Base-by-base conservation (phyloP, 192 early-diverging fungal genomes). In the Coemansia sp. region DNA sequence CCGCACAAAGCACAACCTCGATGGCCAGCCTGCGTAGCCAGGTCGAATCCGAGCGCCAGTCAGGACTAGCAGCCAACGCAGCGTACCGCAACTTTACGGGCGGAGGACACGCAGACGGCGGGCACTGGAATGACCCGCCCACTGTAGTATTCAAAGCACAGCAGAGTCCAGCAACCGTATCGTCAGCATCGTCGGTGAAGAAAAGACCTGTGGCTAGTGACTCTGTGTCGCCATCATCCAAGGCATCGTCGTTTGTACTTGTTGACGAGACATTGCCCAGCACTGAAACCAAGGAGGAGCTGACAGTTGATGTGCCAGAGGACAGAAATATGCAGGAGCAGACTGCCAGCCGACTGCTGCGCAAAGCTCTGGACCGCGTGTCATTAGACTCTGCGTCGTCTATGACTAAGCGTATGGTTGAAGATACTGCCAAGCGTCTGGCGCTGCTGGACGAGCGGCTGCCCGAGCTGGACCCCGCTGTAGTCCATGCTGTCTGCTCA, bases 71-170 rank as follows among this genome's bases (percentile, higher is more conserved):
- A 1, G 32, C 45, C n/a, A 48, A 17, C 45, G 70, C 74, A 4
- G 64, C 70, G 68, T 85, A 85, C 72, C 67, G 48, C 15, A 78
- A 85, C 63, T 85, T 85, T 64, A 67, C 75, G 1, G 69, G 75
- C 25, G 62, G 60, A 14, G 75, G 79, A 0, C 73, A 81, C n/a
- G 75, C 78, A 4, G 84, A 74, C 21, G 58, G 55, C 42, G 84
- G 84, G 12, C 84, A 85, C 69, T 85, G 84, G 84, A 85, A 85
- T 61, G 84, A 85, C 66, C 84, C 84, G 42, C 79, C 84, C 44
- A 70, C 77, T 4, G 60, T 70, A 3, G 73, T 80, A 1, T 85
- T 85, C 68, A 74, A 76, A 50, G 42, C 39, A 4, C 66, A 74
- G 39, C 19, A 62, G 31, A 66, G 45, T 10, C 53, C 57, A 27